These are phyloP conservation scores for Avena insularis DNA, from an alignment of 176 grass and related monocot genomes.

Conservation along the genomic window DNA sequence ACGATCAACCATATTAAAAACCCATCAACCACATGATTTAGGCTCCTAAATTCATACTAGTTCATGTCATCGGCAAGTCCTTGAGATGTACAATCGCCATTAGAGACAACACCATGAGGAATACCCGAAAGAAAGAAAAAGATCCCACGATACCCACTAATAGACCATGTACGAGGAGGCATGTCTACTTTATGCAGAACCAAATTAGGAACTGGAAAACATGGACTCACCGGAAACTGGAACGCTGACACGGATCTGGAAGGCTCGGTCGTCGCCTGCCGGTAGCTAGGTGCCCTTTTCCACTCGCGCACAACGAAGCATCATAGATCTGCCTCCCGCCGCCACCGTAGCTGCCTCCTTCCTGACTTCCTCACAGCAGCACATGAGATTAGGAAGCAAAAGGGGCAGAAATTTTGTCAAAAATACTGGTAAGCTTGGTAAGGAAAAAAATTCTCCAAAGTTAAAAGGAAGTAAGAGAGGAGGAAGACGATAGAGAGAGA, in stretches of 20 bases:
- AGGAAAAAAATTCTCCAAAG: conserved; percentile 1
- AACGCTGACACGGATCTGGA: conserved; percentile 49
- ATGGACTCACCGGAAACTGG: conserved; percentile 29
- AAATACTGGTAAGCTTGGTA: conserved; percentile 1
- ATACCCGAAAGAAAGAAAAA: background rate
- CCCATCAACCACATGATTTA: background rate
- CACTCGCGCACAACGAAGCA: background rate
- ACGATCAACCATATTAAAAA: conserved; percentile 1
- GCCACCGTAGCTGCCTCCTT: conserved; percentile 16
- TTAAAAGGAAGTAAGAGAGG: background rate
- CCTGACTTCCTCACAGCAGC: background rate
- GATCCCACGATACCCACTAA: background rate
- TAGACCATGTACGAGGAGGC: conserved; percentile 20
- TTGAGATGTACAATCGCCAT: conserved; percentile 15
- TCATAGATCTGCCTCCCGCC: conserved; percentile 39
- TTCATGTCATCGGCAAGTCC: background rate
- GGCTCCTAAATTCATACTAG: background rate
- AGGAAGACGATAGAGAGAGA: background rate
- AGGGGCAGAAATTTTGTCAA: background rate
- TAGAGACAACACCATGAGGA: background rate
- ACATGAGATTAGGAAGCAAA: conserved; percentile 36
- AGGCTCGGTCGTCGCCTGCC: background rate
- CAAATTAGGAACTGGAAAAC: background rate
- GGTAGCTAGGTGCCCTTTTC: background rate
- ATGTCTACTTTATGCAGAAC: conserved; percentile 15